Evolutionary conservation across 768 basidiomycete genomes (phyloP), one percentile per base, ranked within the genome.

Genomic region (Phylloporus arenicola): DNA sequence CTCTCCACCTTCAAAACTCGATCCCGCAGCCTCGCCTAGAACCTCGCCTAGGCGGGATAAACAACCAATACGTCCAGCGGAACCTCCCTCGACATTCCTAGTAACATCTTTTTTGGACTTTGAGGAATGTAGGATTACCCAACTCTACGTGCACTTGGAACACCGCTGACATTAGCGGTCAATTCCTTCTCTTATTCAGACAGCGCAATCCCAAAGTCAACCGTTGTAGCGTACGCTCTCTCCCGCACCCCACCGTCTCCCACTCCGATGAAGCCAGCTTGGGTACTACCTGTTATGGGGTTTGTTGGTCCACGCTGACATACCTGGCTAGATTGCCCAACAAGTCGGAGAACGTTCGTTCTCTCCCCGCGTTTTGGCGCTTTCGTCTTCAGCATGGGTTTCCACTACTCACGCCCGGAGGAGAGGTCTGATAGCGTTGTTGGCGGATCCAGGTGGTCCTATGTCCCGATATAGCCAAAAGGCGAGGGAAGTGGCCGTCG

Each of bases 41-140:
- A 58, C 51, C n/a, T 64, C 61, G 37, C 53, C 67, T 19, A 58
- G 50, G 52, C 57, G 61, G n/a, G 67, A 68, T 48, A 59, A 57
- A 37, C 57, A 63, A 29, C 48, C 52, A 39, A 30, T 49, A 20
- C 48, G 64, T 54, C 50, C 48, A 4, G 38, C 51, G 2, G 68
- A 71, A 63, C 48, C 68, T 43, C 20, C 68, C 57, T 20, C 69
- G 35, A 64, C 80, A 10, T 79, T 77, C 56, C 63, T 88, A 6
- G 71, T 76, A 10, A 72, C 75, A 19, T 76, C 72, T 44, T 80
- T 74, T 52, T 64, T 84, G n/a, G 76, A 86, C 51, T 81, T 83
- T 43, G 75, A 74, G 42, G 76, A 83, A 52, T 83, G 86, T 87
- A 64, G 54, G 79, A 54, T 31, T 33, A 48, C 30, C 24, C 42